Percentiles rank a stretch among this genome's conserved stretches.
phyloP scores from a whole-genome alignment of 495 filamentous ascomycete genomes.

The Geopyxis carbonaria region DNA sequence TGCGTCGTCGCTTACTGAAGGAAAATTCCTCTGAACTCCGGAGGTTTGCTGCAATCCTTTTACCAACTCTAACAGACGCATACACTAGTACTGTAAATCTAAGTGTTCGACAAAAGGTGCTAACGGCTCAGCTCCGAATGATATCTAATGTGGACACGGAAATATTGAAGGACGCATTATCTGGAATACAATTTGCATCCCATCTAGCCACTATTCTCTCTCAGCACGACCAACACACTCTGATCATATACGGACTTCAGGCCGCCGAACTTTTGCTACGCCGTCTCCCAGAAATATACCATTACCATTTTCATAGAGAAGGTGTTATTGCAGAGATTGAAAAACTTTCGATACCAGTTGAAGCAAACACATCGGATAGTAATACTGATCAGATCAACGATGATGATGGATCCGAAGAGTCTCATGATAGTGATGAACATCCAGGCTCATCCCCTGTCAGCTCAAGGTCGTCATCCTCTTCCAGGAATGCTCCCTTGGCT shows the following conservation, averaged over 20 bases:
- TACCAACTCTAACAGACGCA: slow-evolving; percentile 90
- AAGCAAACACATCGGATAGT: slow-evolving; percentile 15
- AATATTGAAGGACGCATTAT: slow-evolving; percentile 72
- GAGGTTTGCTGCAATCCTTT: slow-evolving; percentile 84
- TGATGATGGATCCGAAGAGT: slow-evolving; percentile 24
- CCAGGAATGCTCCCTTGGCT: slow-evolving; percentile 38
- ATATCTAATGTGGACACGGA: slow-evolving; percentile 76
- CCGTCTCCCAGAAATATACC: slow-evolving; percentile 71
- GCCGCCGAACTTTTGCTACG: slow-evolving; percentile 75
- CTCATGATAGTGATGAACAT: slow-evolving; percentile 27
- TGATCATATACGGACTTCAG: slow-evolving; percentile 74
- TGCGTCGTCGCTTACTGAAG: slow-evolving; percentile 43
- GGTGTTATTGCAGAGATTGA: slow-evolving; percentile 85
- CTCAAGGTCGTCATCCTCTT: slow-evolving; percentile 40
- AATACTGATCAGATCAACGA: slow-evolving; percentile 24
- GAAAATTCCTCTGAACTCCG: slow-evolving; percentile 71
- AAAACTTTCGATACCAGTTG: slow-evolving; percentile 41
- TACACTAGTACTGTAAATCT: slow-evolving; percentile 97
- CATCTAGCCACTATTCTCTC: slow-evolving; percentile 91
- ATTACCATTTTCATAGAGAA: slow-evolving; percentile 92
- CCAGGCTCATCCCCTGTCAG: slow-evolving; percentile 45
- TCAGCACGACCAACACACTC: slow-evolving; percentile 76
- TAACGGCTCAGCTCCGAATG: slow-evolving; percentile 94
- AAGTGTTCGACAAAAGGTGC: slow-evolving; percentile 90
- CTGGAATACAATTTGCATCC: slow-evolving; percentile 90